Conservation (phyloP, 352 stramenopile genomes). For the Phytopythium helicoides region DNA sequence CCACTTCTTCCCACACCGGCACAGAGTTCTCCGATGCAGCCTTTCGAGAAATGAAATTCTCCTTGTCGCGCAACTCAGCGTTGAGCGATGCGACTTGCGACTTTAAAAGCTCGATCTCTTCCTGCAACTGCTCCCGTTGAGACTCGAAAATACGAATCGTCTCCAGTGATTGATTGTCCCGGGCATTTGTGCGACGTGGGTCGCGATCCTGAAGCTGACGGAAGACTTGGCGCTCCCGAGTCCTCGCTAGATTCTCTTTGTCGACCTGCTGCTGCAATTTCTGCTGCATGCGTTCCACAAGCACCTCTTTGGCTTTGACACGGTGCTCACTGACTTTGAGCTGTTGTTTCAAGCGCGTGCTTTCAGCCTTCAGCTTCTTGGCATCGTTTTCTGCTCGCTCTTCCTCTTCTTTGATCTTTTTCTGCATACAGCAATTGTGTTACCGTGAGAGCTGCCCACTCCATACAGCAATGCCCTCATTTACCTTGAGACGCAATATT, state of each 20-base stretch:
- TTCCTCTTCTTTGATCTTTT: constrained; percentile 40
- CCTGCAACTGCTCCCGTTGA: constrained; percentile 66
- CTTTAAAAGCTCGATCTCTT: constrained; percentile 69
- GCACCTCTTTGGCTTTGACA: constrained; percentile 83
- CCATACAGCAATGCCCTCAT: constrained; percentile 4
- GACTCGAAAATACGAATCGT: constrained; percentile 68
- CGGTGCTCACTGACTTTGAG: constrained; percentile 85
- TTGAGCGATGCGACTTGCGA: constrained; percentile 59
- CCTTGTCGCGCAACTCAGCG: constrained; percentile 74
- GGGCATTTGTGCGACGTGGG: constrained; percentile 44
- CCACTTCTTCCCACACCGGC: constrained; percentile 24
- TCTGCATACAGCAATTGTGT: constrained; percentile 21
- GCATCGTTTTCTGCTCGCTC: constrained; percentile 42
- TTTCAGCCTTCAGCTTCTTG: constrained; percentile 65
- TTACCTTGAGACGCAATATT: constrained; percentile 55
- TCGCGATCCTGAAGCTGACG: constrained; percentile 66
- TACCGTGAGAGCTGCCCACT: no score
- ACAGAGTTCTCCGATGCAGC: constrained; percentile 9
- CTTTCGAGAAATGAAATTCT: constrained; percentile 61
- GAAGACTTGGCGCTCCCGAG: constrained; percentile 56
- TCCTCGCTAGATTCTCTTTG: constrained; percentile 64
- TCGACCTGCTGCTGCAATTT: constrained; percentile 81
- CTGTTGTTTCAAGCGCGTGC: constrained; percentile 73
- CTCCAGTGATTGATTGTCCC: constrained; percentile 68
- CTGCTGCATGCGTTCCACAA: constrained; percentile 76